Base-by-base conservation (phyloP, 139 green algal genomes). In the Chlorella ohadii region DNA sequence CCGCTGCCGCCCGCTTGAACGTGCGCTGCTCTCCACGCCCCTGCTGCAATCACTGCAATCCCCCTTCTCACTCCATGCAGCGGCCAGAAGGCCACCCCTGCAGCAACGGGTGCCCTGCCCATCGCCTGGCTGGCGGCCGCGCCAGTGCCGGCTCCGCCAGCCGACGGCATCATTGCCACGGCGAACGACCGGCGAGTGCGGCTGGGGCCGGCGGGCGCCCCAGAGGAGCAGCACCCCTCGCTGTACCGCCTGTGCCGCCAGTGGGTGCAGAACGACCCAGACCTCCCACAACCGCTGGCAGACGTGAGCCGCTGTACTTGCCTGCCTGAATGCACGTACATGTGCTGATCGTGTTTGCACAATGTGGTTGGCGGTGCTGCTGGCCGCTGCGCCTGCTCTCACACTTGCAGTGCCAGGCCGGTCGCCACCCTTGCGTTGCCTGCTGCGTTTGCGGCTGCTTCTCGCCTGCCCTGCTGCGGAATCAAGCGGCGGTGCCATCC, bases 211-310 rank as follows among this genome's bases (percentile, higher is more conserved):
- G n/a, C 51, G 2, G 51, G 34, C 2, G 66, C 51, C 11, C 51
- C 66, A 33, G 44, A 27, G 25, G 82, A 86, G 63, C 72, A 59
- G 51, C 51, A 81, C 44, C 72, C 63, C 23, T 77, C 82, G 33
- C 39, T 86, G 72, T 86, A 86, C 47, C 61, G 47, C 36, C 63
- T 80, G 61, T 86, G 82, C 61, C 72, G 82, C n/a, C 82, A 82
- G 47, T 86, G 82, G 82, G 82, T 82, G 72, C 82, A 86, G 33
- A 86, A 86, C 33, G 82, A 86, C 19, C 72, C 82, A 38, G 82
- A 86, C 44, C 34, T 86, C 25, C 59, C 34, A 4, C 31, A 28
- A 6, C 44, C 31, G 9, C 13, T 83, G n/a, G 61, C 72, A 41
- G 82, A 82, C 72, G 82, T 82, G 72, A 31, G 51, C 44, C 9